Evolutionary conservation across 139 green algal species (phyloP).

Genomic region (Coelastrella sp.): DNA sequence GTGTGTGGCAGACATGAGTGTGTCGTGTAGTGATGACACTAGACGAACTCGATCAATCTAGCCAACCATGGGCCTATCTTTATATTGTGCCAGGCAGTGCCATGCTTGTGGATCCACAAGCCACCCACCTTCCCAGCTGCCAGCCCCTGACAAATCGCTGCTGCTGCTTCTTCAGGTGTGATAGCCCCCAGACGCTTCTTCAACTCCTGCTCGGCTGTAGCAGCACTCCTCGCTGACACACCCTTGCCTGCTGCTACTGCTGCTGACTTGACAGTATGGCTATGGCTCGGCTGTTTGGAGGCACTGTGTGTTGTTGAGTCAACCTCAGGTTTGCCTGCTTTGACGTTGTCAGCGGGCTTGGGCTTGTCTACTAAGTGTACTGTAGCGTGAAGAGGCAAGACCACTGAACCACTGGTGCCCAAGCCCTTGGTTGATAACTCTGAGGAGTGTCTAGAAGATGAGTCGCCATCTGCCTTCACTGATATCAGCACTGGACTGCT

Average conservation of each 20-base stretch:
- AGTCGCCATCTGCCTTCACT: not conserved
- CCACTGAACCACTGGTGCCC: not conserved
- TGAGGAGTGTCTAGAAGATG: not conserved
- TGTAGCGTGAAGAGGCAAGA: not conserved
- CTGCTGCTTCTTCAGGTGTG: slow-evolving; percentile 8
- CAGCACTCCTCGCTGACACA: not conserved
- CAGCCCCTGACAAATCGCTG: not conserved
- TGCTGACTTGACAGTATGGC: not conserved
- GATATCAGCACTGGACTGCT: not conserved
- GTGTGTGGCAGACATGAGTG: too few relatives aligned
- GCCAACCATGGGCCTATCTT: not conserved
- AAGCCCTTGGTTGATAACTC: not conserved
- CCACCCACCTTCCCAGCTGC: slow-evolving; percentile 1
- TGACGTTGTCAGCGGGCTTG: not conserved
- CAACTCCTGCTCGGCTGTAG: not conserved
- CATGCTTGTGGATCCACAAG: not conserved
- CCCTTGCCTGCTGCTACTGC: not conserved
- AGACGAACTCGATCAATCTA: not conserved
- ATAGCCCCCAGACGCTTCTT: slow-evolving; percentile 5
- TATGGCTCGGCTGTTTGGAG: not conserved
- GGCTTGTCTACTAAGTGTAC: not conserved
- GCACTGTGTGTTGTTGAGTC: not conserved
- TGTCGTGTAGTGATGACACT: too few relatives aligned
- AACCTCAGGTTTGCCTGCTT: not conserved
- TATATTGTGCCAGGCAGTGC: not conserved